Conservation (phyloP, 768 basidiomycete species). For the Russula sp. region DNA sequence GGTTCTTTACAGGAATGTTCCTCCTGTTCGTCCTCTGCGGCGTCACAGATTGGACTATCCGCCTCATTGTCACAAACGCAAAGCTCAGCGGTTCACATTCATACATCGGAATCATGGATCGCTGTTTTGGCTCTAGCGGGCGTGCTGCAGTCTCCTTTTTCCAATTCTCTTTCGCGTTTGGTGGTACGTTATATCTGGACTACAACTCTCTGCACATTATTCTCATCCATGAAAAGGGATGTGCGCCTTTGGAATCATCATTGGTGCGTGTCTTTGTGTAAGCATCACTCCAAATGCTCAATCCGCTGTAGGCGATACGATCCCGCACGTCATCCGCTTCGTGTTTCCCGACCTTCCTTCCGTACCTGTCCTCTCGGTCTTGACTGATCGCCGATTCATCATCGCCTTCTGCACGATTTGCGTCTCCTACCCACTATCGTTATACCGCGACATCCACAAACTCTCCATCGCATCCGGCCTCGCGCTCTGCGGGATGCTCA, state of each 20-base stretch:
- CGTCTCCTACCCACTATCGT: slow-evolving; percentile 90
- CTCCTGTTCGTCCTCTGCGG: slow-evolving; percentile 72
- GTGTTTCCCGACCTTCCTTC: slow-evolving; percentile 61
- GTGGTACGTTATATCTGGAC: slow-evolving; percentile 46
- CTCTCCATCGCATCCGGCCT: slow-evolving; percentile 87
- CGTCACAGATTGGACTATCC: slow-evolving; percentile 97
- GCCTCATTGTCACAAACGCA: slow-evolving; percentile 90
- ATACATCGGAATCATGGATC: slow-evolving; percentile 92
- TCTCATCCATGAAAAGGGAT: slow-evolving; percentile 49
- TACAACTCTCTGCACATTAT: neutral
- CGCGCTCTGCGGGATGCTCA: slow-evolving; percentile 87
- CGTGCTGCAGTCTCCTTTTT: slow-evolving; percentile 93
- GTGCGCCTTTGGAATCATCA: slow-evolving; percentile 98
- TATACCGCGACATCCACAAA: slow-evolving; percentile 97
- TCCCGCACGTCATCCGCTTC: slow-evolving; percentile 87
- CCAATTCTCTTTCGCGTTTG: slow-evolving; percentile 96
- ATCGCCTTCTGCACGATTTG: slow-evolving; percentile 80
- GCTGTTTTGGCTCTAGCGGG: slow-evolving; percentile 87
- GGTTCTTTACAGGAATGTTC: slow-evolving; percentile 82
- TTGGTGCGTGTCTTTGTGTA: slow-evolving; percentile 36
- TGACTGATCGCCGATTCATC: slow-evolving; percentile 84
- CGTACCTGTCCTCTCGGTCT: slow-evolving; percentile 66
- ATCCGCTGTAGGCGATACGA: slow-evolving; percentile 66
- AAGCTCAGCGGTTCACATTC: slow-evolving; percentile 90
- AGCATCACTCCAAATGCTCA: neutral